A percentile compares a stretch with the other conserved stretches of the same genome.
Evolutionary conservation across 257 asterid genomes (phyloP).

Genomic region (Scutellaria galericulata): DNA sequence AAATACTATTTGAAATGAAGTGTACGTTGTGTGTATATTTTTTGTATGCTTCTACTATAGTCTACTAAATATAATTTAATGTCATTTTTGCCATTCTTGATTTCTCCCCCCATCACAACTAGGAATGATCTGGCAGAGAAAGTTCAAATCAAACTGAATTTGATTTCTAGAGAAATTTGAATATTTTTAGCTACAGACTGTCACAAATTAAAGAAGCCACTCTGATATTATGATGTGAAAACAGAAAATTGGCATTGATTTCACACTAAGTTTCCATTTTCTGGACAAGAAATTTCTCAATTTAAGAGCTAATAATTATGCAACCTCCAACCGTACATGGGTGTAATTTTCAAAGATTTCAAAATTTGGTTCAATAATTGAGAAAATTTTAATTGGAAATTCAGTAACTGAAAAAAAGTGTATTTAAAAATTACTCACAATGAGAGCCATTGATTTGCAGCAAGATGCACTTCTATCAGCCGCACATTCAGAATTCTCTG

Average conservation of each 20-base stretch:
- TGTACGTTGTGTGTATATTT: neutral
- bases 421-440: constrained; percentile 49
- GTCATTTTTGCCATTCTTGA: neutral
- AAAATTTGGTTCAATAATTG: constrained; percentile 19
- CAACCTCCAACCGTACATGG: constrained; percentile 36
- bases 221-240: constrained; percentile 28
- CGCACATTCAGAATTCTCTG: constrained; percentile 41
- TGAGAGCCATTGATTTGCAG: constrained; percentile 72
- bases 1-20: neutral
- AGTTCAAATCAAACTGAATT: neutral
- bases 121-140: constrained; percentile 23
- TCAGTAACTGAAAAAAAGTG: too few species aligned
- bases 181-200: constrained; percentile 32
- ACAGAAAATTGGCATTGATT: neutral
- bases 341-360: neutral
- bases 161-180: constrained; percentile 2
- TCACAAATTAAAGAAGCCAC: constrained; percentile 29
- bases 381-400: neutral
- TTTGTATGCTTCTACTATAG: neutral
- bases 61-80: neutral
- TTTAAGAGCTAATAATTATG: constrained; percentile 32
- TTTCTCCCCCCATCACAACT: neutral
- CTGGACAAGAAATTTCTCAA: constrained; percentile 20
- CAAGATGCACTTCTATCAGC: constrained; percentile 60
- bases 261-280: constrained; percentile 3